phyloP scores from a whole-genome alignment of 2,329 filamentous ascomycete species.

The Ophiosphaerella narmari region DNA sequence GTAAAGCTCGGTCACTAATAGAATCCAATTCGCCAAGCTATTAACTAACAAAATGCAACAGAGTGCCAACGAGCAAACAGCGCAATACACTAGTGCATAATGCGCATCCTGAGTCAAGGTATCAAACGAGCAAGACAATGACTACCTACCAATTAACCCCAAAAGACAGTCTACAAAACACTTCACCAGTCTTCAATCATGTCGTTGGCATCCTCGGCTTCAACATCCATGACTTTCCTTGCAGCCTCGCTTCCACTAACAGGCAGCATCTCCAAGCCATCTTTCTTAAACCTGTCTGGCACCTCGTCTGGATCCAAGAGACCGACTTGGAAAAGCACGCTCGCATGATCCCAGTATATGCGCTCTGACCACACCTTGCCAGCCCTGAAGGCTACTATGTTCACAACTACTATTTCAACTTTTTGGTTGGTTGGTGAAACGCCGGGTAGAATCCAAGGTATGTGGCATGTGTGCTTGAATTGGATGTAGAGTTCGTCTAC shows the following conservation, averaged over 20 bases:
- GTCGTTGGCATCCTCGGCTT: slow-evolving; percentile 50
- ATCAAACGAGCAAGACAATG: background rate
- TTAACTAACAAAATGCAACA: too few species aligned
- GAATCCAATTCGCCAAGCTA: too few species aligned
- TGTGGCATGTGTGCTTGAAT: slow-evolving; percentile 61
- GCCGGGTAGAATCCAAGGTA: slow-evolving; percentile 65
- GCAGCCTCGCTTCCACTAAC: slow-evolving; percentile 53
- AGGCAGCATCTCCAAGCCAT: slow-evolving; percentile 53
- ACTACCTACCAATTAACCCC: background rate
- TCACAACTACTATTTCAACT: slow-evolving; percentile 62
- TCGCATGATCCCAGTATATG: slow-evolving; percentile 67
- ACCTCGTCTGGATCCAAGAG: slow-evolving; percentile 61
- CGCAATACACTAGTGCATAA: too few species aligned
- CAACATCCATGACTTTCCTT: slow-evolving; percentile 53
- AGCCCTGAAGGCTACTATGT: slow-evolving; percentile 59
- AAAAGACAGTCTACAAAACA: background rate
- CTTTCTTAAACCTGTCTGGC: slow-evolving; percentile 51
- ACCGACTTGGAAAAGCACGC: slow-evolving; percentile 63
- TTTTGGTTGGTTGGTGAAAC: slow-evolving; percentile 61
- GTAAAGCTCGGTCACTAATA: too few species aligned
- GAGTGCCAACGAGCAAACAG: too few species aligned
- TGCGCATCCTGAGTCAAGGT: too few species aligned
- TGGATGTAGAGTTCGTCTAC: slow-evolving; percentile 64
- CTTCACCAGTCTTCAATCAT: slow-evolving; percentile 53
- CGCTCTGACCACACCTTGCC: slow-evolving; percentile 62